Evolutionary conservation across 163 green algal species (phyloP), one percentile per base, ranked within the genome.

Genomic region (Scenedesmus sp.): DNA sequence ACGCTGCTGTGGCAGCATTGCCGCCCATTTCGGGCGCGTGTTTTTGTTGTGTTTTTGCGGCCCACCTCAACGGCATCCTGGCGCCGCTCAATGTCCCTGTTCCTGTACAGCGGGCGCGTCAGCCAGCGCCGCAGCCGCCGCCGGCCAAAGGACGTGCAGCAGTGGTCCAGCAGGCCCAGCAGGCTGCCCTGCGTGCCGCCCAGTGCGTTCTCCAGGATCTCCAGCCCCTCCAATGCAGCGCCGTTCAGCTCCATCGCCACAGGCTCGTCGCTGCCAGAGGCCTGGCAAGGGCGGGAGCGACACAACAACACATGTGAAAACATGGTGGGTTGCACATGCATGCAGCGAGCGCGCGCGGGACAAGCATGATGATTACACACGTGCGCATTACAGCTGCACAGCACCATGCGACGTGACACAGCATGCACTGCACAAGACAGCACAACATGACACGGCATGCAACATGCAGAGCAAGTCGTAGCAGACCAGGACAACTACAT

Each of bases 221-320:
- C 98, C 46, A 99, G 94, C 86, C 98, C 98, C 83, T 99, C 96
- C 72, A 99, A 94, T 3, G 98, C 98, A 22, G 98, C 95, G 18
- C 97, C 98, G 91, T 99, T 98, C 37, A 99, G 92, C 68, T 89
- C 68, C 94, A 96, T 93, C 76, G 81, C 76, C 24, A 81, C 61
- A 0, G 94, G 93, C 65, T 90, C 91, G 7, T 89, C 78, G 33
- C 68, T 85, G 82, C 88, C 88, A 33, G 53, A 78, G 0, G 46
- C 85, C 85, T 90, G 85, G 22, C 6, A 49, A 37, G 37, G 68
- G n/a, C 22, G 22, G 61, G 61, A 56, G 7, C 46, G 46, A 56
- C 46, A 56, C 7, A 56, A 56, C 10, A 10, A 56, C 7, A 56
- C 46, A 56, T 10, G 46, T 10, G n/a, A 56, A 56, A 56, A 10